Conservation (phyloP, 768 basidiomycete species). For the Mycena capillaripes region DNA sequence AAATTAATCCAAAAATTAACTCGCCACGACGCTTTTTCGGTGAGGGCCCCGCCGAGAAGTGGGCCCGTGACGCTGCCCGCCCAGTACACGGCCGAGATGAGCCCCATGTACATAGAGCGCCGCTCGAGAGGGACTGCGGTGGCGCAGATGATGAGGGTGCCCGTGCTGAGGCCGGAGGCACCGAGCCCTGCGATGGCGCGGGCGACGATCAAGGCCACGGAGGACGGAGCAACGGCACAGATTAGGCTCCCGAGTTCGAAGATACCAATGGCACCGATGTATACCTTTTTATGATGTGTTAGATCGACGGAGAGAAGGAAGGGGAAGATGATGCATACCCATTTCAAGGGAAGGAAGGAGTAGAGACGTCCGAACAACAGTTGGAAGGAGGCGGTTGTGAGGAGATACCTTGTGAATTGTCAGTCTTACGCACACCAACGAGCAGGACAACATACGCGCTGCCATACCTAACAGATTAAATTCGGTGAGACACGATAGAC, state of each 20-base stretch:
- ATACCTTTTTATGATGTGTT: background rate
- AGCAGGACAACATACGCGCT: slow-evolving; percentile 9
- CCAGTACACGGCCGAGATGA: slow-evolving; percentile 49
- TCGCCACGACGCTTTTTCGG: slow-evolving; percentile 49
- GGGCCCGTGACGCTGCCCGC: slow-evolving; percentile 41
- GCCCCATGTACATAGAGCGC: slow-evolving; percentile 52
- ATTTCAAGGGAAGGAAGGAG: slow-evolving; percentile 10
- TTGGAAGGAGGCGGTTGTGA: slow-evolving; percentile 27
- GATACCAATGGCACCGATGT: slow-evolving; percentile 41
- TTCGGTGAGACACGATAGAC: background rate
- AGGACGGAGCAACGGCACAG: slow-evolving; percentile 52
- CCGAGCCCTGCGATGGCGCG: slow-evolving; percentile 62
- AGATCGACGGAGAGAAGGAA: background rate
- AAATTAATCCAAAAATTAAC: slow-evolving; percentile 50
- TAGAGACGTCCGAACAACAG: slow-evolving; percentile 25
- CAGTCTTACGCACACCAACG: background rate
- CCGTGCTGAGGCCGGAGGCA: slow-evolving; percentile 49
- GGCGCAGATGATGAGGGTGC: slow-evolving; percentile 43
- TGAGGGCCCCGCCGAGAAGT: slow-evolving; percentile 49
- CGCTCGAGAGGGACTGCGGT: slow-evolving; percentile 45
- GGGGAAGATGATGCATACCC: background rate
- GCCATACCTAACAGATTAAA: slow-evolving; percentile 6
- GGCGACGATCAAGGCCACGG: slow-evolving; percentile 54
- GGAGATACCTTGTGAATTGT: slow-evolving; percentile 13
- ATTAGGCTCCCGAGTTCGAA: slow-evolving; percentile 62